Conservation (phyloP, 768 basidiomycete species). For the Tubosaeta brunneosetosa region DNA sequence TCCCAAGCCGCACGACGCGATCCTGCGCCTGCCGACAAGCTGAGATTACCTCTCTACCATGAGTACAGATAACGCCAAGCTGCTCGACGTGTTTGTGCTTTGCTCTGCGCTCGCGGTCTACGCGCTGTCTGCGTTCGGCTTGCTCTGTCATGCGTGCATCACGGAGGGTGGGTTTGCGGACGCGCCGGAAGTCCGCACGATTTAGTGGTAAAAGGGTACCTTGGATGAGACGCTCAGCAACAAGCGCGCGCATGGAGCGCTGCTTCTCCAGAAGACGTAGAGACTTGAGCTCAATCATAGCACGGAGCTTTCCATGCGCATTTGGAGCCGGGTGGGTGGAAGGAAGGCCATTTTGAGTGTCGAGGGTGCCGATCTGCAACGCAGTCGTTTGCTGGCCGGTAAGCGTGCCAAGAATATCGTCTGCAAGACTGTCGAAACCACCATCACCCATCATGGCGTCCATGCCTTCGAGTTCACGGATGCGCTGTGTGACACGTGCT, state of each 20-base stretch:
- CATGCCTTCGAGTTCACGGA: slow-evolving; percentile 77
- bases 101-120: slow-evolving; percentile 87
- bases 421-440: slow-evolving; percentile 49
- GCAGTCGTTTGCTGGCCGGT: slow-evolving; percentile 12
- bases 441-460: slow-evolving; percentile 80
- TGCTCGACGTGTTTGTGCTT: slow-evolving; percentile 97
- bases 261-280: slow-evolving; percentile 90
- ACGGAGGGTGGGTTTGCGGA: slow-evolving; percentile 78
- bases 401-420: slow-evolving; percentile 28
- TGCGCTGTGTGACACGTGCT: slow-evolving; percentile 81
- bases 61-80: slow-evolving; percentile 77
- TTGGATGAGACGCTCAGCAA: slow-evolving; percentile 84
- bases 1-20: slow-evolving; percentile 60
- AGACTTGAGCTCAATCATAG: slow-evolving; percentile 89
- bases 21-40: slow-evolving; percentile 63
- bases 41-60: slow-evolving; percentile 72
- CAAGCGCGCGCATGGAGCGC: slow-evolving; percentile 74
- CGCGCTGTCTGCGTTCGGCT: slow-evolving; percentile 85
- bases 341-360: slow-evolving; percentile 6
- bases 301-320: slow-evolving; percentile 79
- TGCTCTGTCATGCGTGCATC: slow-evolving; percentile 89
- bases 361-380: slow-evolving; percentile 34
- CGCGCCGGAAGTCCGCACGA: slow-evolving; percentile 84
- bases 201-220: slow-evolving; percentile 87
- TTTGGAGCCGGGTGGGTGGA: slow-evolving; percentile 50